phyloP scores from a whole-genome alignment of 345 rosid species.

The Atalantia buxifolia region DNA sequence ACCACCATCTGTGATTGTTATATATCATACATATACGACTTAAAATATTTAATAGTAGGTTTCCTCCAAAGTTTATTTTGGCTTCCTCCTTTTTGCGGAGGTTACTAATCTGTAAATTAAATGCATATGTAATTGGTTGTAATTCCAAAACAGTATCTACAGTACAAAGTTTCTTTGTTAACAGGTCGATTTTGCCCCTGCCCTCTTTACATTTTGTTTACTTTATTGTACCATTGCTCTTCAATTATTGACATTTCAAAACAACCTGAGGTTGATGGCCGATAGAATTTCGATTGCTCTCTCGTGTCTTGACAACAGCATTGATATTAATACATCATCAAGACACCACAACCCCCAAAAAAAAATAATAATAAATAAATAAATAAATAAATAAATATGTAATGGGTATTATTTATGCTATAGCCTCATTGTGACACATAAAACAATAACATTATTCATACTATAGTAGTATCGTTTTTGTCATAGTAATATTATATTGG shows the following conservation, averaged over 20 bases:
- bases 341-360: too few relatives aligned
- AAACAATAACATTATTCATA: too few relatives aligned
- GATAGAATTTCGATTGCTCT: background rate
- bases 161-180: conserved; percentile 1
- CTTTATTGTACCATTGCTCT: background rate
- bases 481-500: too few relatives aligned
- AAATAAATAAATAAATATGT: too few relatives aligned
- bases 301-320: too few relatives aligned
- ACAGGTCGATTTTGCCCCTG: background rate
- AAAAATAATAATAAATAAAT: too few relatives aligned
- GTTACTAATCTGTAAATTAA: conserved; percentile 32
- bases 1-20: conserved; percentile 24
- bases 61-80: conserved; percentile 5
- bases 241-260: background rate
- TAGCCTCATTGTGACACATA: too few relatives aligned
- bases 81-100: conserved; percentile 13
- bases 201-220: background rate
- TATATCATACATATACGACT: conserved; percentile 18
- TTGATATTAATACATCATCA: too few relatives aligned
- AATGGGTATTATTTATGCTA: too few relatives aligned
- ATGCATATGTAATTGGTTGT: conserved; percentile 13
- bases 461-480: too few relatives aligned
- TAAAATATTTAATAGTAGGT: conserved; percentile 13
- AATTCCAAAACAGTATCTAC: conserved; percentile 12
- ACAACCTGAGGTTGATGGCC: background rate